Evolutionary conservation across 129 eudicot genomes (phyloP), one percentile per base, ranked within the genome.

Genomic region (Artemisia annua): DNA sequence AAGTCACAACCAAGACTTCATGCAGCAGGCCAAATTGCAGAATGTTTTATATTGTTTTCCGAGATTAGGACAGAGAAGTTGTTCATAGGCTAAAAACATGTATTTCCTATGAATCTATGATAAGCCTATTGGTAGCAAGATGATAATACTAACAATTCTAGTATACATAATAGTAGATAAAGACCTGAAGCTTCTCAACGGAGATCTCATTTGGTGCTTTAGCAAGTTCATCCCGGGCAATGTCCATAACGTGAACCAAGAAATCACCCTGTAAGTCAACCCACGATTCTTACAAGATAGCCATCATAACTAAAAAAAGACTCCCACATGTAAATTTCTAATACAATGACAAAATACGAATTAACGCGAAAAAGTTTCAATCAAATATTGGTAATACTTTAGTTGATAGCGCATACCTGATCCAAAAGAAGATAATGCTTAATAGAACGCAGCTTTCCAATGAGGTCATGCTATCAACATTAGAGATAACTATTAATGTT

Each of bases 391-490:
- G 51, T 52, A 46, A 22, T 26, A 66, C 52, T 49, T 44, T 24
- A 35, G 54, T 15, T 18, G 74, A 55, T 13, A 63, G 75, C 7
- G 26, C 70, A 60, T 79, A 94, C 98, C 97, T 94, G 98, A 84
- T 94, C 98, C n/a, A 94, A 93, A 81, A 94, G 97, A 69, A 94
- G 96, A 86, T 94, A 94, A 75, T 90, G 98, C 89, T 94, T 94
- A 71, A 94, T 87, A 13, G 98, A 94, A 60, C 86, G 91, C 84
- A 94, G 89, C 82, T 94, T 94, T 49, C 97, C 96, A 86, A 87
- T 79, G 43, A 94, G 87, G 76, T 88, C 98, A 84, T 87, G 90
- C 98, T 90, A 82, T 74, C 76, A 70, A 67, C 24, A 73, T 59
- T 19, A 78, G 57, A 64, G 44, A 67, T 32, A 55, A 43, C 56